Conservation (phyloP, 108 stramenopile species). For the Pseudonitzschia multiseries region DNA sequence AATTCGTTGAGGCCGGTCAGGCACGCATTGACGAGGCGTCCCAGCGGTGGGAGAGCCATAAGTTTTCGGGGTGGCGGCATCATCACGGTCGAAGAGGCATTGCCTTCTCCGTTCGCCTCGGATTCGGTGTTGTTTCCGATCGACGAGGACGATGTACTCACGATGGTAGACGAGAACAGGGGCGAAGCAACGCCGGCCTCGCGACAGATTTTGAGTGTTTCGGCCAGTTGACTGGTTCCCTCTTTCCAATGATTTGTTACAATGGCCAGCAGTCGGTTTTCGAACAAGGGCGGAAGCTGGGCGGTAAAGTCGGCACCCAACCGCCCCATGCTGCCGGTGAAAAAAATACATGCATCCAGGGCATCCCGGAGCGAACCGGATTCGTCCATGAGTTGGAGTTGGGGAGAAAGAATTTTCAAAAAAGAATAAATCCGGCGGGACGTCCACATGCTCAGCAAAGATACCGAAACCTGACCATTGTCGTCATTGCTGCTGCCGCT, state of each 20-base stretch:
- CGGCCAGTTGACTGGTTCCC: conserved; percentile 57
- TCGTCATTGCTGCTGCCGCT: conserved; percentile 18
- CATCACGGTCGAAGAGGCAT: conserved; percentile 13
- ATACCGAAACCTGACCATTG: conserved; percentile 36
- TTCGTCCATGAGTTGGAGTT: conserved; percentile 57
- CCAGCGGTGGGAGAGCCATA: conserved; percentile 81
- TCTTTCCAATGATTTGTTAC: conserved; percentile 66
- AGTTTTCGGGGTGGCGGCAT: conserved; percentile 68
- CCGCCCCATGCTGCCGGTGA: conserved; percentile 81
- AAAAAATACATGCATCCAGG: conserved; percentile 77
- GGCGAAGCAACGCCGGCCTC: conserved; percentile 81
- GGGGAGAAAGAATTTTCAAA: conserved; percentile 43
- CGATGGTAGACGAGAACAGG: conserved; percentile 24
- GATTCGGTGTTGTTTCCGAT: conserved; percentile 6
- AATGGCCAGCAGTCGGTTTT: conserved; percentile 54
- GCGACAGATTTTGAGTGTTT: conserved; percentile 73
- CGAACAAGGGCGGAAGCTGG: conserved; percentile 66
- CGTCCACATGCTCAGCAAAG: conserved; percentile 81
- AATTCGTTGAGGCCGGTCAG: conserved; percentile 80
- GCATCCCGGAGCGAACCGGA: conserved; percentile 80
- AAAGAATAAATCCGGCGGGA: conserved; percentile 74
- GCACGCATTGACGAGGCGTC: conserved; percentile 76
- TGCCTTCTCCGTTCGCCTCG: background rate
- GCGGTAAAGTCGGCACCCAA: conserved; percentile 85
- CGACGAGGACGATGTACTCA: conserved; percentile 17